phyloP scores from a whole-genome alignment of 257 asterid genomes.

The Solanum bukasovii region DNA sequence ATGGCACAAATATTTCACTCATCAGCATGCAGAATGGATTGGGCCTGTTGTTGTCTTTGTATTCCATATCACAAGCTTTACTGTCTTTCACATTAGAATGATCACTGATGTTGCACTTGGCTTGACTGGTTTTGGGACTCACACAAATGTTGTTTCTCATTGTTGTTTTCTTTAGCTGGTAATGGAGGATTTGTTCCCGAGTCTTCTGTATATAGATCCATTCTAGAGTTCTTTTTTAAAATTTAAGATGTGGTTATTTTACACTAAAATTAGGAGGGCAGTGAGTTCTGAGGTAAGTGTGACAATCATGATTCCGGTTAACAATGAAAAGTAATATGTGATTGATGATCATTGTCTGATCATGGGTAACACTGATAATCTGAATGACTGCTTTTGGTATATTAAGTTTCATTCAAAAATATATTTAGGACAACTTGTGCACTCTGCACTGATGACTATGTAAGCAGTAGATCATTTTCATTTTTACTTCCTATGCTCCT shows the following conservation, averaged over 20 bases:
- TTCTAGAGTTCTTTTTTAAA: not conserved
- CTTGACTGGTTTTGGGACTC: not conserved
- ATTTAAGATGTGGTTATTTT: not conserved
- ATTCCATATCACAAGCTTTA: not conserved
- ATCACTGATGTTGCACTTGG: not conserved
- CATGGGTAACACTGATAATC: not conserved
- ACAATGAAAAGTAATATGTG: not conserved
- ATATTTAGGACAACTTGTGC: not conserved
- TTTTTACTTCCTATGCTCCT: not conserved
- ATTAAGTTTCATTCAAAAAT: not conserved
- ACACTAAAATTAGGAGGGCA: not conserved
- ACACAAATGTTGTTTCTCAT: not conserved
- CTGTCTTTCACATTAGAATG: not conserved
- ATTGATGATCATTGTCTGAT: not conserved
- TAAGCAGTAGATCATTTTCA: not conserved
- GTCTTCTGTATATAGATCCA: not conserved
- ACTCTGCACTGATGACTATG: not conserved
- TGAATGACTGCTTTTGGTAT: not conserved
- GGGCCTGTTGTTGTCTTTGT: not conserved
- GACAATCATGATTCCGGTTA: not conserved
- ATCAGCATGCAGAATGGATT: not conserved
- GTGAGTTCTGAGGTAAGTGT: not conserved
- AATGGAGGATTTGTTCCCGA: not conserved
- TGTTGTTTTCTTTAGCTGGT: not conserved
- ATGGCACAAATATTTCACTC: not conserved